Evolutionary conservation across 1,284 basidiomycete species (phyloP), one percentile per base, ranked within the genome.

Genomic region (Earliella scabrosa): DNA sequence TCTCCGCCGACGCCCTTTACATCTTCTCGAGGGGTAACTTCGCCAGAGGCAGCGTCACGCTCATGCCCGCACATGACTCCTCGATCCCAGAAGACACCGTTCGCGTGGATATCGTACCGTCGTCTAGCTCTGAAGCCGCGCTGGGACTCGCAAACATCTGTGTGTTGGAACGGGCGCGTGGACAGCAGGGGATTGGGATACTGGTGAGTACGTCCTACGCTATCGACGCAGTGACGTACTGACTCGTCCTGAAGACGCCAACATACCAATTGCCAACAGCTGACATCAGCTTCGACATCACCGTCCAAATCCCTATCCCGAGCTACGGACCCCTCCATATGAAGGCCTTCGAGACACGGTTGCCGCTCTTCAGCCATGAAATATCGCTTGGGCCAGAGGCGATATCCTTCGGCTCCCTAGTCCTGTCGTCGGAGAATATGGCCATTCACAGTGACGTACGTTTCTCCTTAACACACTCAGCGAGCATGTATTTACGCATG

Each of bases 121-220:
- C 31, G 6, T 58, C 61, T 23, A 49, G 40, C 26, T 53, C 52
- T 10, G 20, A 21, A 7, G 32, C 23, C 13, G 57, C 52, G 7
- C 50, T 68, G 13, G 52, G 60, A 6, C 45, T 40, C 3, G 58
- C 62, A 10, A 64, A 56, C 23, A 58, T 70, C 7, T 73, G 71
- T 51, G 20, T 56, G 26, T 49, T 71, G 8, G 62, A 68, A 47
- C 58, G 63, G 16, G 39, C 45, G 13, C 34, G 31, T 6, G 61
- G 63, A 2, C 50, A 71, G 26, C 48, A 49, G 20, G 70, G 71
- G 5, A 60, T 73, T 20, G 69, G 63, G 0, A 63, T 73, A 7
- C 63, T 71, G 34, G 69, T 71, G 45, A 18, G 66, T 45, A 16
- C 2, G 14, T 29, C 5, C 26, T 9, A 3, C 16, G 2, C 27